A percentile compares a stretch with the other conserved stretches of the same genome.
Conservation (phyloP, 1,139 yeast species). For the Yamadazyma siamensis region DNA sequence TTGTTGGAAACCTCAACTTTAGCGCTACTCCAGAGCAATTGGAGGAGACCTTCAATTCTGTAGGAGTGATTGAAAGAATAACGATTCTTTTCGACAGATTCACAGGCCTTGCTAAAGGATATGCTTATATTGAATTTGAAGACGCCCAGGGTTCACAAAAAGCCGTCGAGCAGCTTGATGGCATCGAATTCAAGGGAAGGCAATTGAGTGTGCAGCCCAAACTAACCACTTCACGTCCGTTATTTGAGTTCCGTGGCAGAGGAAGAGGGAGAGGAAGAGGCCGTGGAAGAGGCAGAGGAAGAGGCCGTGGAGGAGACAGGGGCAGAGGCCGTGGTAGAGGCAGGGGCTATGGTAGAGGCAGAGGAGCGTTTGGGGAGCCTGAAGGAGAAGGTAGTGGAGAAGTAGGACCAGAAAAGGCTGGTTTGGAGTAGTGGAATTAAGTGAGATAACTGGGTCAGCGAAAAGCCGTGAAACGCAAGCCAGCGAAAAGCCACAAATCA, state of each 20-base stretch:
- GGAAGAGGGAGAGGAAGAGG: constrained; percentile 19
- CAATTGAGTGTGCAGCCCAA: constrained; percentile 35
- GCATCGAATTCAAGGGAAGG: constrained; percentile 33
- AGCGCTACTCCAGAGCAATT: constrained; percentile 41
- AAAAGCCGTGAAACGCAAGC: no score
- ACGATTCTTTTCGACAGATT: constrained; percentile 38
- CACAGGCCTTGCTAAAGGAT: constrained; percentile 44
- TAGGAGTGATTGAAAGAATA: constrained; percentile 36
- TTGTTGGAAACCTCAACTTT: constrained; percentile 45
- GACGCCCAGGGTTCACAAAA: constrained; percentile 23
- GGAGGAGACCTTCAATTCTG: constrained; percentile 32
- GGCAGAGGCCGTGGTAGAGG: constrained; percentile 8
- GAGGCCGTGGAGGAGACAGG: constrained; percentile 14
- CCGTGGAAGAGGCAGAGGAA: constrained; percentile 18
- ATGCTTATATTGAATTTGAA: constrained; percentile 42
- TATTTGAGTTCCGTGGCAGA: constrained; percentile 16
- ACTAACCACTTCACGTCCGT: constrained; percentile 39
- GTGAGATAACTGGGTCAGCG: no score
- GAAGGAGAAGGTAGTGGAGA: not conserved
- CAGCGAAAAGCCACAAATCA: no score
- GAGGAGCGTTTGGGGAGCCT: constrained; percentile 1
- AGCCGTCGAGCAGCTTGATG: constrained; percentile 37
- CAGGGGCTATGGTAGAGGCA: constrained; percentile 7
- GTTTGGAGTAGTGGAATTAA: no score
- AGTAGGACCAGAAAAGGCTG: not conserved